Evolutionary conservation across 1,284 basidiomycete genomes (phyloP).

Genomic region (Cryptococcus sp.): DNA sequence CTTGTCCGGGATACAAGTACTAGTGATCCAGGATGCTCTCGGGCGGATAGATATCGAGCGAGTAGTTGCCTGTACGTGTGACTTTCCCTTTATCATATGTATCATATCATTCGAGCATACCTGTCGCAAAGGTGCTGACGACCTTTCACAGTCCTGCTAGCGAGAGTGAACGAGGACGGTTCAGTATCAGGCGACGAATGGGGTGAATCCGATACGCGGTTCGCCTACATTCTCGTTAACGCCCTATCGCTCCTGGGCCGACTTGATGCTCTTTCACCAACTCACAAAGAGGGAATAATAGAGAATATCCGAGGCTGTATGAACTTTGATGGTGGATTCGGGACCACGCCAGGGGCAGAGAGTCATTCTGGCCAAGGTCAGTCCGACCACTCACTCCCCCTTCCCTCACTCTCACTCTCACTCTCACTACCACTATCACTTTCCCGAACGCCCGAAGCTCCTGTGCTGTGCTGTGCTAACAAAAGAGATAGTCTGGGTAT

Average conservation of each 20-base stretch:
- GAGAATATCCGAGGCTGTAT: slow-evolving; percentile 73
- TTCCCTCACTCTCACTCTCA: too few relatives aligned
- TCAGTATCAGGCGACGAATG: slow-evolving; percentile 87
- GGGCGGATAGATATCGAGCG: slow-evolving; percentile 68
- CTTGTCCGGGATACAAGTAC: slow-evolving; percentile 87
- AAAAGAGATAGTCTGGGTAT: slow-evolving; percentile 74
- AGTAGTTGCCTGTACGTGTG: slow-evolving; percentile 69
- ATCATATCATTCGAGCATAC: background rate
- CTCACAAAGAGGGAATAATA: slow-evolving; percentile 64
- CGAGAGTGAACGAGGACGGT: slow-evolving; percentile 76
- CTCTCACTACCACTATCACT: background rate
- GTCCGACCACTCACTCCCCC: slow-evolving; percentile 24
- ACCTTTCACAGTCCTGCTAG: slow-evolving; percentile 68
- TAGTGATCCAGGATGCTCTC: slow-evolving; percentile 80
- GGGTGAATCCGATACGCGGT: slow-evolving; percentile 90
- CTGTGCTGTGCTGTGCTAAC: background rate
- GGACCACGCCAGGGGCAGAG: slow-evolving; percentile 78
- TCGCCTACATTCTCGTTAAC: slow-evolving; percentile 81
- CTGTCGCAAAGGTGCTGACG: background rate
- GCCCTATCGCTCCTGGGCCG: slow-evolving; percentile 78
- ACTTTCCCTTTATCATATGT: background rate
- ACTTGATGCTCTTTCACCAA: slow-evolving; percentile 56
- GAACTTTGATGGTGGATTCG: slow-evolving; percentile 97
- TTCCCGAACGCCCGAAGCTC: background rate
- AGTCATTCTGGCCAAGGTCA: slow-evolving; percentile 88